A percentile compares a stretch with the other conserved stretches of the same genome.
Evolutionary conservation across 2,329 filamentous ascomycete species (phyloP).

Genomic region (Cryphonectria japonica): DNA sequence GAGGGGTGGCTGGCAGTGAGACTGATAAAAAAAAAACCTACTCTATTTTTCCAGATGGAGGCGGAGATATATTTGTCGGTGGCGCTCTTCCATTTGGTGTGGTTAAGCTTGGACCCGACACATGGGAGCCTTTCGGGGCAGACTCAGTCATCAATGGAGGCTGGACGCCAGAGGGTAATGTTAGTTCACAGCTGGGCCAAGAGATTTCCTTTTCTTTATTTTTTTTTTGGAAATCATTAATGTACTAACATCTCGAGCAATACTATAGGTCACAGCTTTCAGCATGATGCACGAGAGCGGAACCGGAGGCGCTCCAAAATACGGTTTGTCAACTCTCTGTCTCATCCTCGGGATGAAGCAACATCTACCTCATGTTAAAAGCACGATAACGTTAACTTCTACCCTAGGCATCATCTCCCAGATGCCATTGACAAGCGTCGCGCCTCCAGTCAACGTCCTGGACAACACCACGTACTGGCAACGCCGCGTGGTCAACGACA

Average conservation of each 20-base stretch:
- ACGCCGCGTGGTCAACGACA: constrained; percentile 43
- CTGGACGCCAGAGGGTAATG: constrained; percentile 46
- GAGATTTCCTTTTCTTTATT: background rate
- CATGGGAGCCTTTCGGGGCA: constrained; percentile 35
- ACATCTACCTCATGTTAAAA: background rate
- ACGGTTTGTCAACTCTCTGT: constrained; percentile 41
- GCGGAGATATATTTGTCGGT: constrained; percentile 50
- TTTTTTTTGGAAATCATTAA: background rate
- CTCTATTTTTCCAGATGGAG: constrained; percentile 35
- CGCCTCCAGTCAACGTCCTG: constrained; percentile 47
- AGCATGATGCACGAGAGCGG: constrained; percentile 60
- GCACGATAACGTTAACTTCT: background rate
- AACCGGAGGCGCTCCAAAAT: constrained; percentile 62
- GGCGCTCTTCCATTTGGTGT: constrained; percentile 49
- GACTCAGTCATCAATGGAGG: constrained; percentile 40
- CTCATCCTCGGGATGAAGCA: background rate
- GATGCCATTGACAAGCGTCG: constrained; percentile 48
- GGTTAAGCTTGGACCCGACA: constrained; percentile 50
- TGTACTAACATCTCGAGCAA: background rate
- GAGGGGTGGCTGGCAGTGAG: background rate
- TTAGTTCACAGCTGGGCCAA: constrained; percentile 30
- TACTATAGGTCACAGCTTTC: constrained; percentile 43
- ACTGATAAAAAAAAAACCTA: background rate
- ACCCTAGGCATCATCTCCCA: constrained; percentile 47
- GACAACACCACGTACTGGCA: constrained; percentile 55